Evolutionary conservation across 257 asterid genomes (phyloP), one percentile per base, ranked within the genome.

Genomic region (Solanum pimpinellifolium): DNA sequence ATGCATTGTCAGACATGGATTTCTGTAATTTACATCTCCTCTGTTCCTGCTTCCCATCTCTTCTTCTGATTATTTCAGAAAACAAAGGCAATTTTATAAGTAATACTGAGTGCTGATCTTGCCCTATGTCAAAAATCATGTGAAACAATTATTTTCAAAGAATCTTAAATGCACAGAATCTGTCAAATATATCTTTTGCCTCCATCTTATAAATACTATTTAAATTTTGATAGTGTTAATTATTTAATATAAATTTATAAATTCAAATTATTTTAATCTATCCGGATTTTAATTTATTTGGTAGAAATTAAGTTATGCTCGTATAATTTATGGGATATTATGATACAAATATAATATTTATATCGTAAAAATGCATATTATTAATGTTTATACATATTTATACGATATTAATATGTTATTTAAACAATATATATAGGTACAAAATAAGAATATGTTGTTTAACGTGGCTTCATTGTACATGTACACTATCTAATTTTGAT

Each of bases 1-100:
- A 92, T 96, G 99, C 99, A 96, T 93, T 37, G 99, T 96, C 16
- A 96, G 91, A 89, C 99, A 96, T 81, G 99, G 98, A 89, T 95
- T 96, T 87, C 91, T 92, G 83, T 94, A 95, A 76, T 91, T 95
- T 35, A 91, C 88, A 12, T 87, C 90, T 15, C 85, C 42, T 44
- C 91, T 88, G 15, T 86, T 72, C 75, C 92, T 89, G 80, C 92
- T 91, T 35, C 92, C 93, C 95, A 94, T 93, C 88, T 39, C 27
- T 31, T 52, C 62, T 52, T 18, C 62, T 16, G 46, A 21, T 37
- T 20, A 8, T 69, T 14, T 8, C 41, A 16, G 41, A 69, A 47
- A 52, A 3, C 27, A 16, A 16, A 0, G 12, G 49, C 14, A 83
- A 4, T 56, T 83, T 83, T 46, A 41, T 66, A 25, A 18, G n/a